Evolutionary conservation across 371 early-diverging fungal genomes (phyloP).

Genomic region (Mortierella sp.): DNA sequence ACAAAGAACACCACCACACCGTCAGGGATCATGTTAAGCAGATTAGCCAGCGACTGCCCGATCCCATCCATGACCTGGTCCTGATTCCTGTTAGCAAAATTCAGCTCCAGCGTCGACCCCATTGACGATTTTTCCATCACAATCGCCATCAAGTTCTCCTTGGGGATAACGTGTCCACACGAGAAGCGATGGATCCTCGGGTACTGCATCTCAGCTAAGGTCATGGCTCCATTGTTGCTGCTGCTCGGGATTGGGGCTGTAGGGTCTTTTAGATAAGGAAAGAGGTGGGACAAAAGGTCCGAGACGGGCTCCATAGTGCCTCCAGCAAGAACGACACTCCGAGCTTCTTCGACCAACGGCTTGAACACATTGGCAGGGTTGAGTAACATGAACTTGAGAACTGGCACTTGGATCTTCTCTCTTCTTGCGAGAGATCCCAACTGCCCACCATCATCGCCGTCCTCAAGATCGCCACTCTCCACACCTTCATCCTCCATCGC

Average conservation of each 20-base stretch:
- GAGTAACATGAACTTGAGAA: conserved; percentile 82
- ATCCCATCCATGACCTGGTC: conserved; percentile 78
- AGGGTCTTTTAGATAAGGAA: conserved; percentile 45
- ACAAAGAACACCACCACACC: conserved; percentile 97
- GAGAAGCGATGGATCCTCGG: conserved; percentile 73
- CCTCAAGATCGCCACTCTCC: conserved; percentile 9
- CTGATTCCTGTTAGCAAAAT: conserved; percentile 74
- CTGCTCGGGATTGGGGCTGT: not conserved
- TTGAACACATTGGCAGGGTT: conserved; percentile 90
- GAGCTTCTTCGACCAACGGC: conserved; percentile 84
- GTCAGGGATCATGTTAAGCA: conserved; percentile 89
- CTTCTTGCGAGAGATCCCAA: not conserved
- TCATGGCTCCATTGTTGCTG: not conserved
- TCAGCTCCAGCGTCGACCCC: conserved; percentile 76
- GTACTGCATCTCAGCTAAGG: conserved; percentile 61
- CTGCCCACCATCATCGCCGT: not conserved
- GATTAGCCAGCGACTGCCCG: conserved; percentile 78
- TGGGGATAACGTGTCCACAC: conserved; percentile 87
- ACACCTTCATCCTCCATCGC: conserved; percentile 41
- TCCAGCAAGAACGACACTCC: conserved; percentile 92
- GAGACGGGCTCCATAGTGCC: conserved; percentile 96
- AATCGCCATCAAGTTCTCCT: conserved; percentile 73
- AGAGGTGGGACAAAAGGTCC: conserved; percentile 48
- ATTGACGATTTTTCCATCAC: conserved; percentile 77
- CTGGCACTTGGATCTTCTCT: conserved; percentile 22